These are phyloP conservation scores for Corchorus capsularis DNA, from an alignment of 345 rosid species.

Conservation along the genomic window DNA sequence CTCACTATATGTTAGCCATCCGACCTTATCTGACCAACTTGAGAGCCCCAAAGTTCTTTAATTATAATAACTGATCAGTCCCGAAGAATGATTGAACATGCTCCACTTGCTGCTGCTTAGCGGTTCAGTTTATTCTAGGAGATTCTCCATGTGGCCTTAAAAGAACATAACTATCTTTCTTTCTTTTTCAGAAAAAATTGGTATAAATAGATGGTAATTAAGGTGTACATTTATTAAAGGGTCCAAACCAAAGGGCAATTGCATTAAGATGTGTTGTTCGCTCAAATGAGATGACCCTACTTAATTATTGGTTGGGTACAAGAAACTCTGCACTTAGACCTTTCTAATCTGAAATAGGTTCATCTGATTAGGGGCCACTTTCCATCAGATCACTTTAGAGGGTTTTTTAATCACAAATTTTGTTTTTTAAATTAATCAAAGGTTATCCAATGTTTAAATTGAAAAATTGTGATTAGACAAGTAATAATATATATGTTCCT, in stretches of 20 bases:
- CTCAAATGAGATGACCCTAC: not conserved
- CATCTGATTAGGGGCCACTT: not conserved
- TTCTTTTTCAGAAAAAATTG: not conserved
- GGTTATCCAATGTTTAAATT: not conserved
- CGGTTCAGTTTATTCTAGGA: not conserved
- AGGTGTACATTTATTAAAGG: not conserved
- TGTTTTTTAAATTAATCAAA: not conserved
- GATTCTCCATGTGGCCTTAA: not conserved
- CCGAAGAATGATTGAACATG: constrained; percentile 5
- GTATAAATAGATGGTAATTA: not conserved
- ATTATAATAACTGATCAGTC: not conserved
- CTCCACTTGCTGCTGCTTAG: not conserved
- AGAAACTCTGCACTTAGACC: constrained; percentile 4
- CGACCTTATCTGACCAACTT: not conserved
- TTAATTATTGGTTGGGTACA: constrained; percentile 2
- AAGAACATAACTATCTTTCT: not conserved
- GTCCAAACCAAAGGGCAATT: not conserved
- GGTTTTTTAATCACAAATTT: not conserved
- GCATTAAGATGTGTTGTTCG: not conserved
- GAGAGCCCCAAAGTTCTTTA: not conserved
- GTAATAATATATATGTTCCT: not conserved
- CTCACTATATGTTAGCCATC: not conserved
- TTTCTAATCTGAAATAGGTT: not conserved
- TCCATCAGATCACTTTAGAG: not conserved
- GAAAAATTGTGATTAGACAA: constrained; percentile 5